These are phyloP conservation scores for Isoetes engelmannii DNA, from an alignment of 83 land plant species.

Conservation along the genomic window DNA sequence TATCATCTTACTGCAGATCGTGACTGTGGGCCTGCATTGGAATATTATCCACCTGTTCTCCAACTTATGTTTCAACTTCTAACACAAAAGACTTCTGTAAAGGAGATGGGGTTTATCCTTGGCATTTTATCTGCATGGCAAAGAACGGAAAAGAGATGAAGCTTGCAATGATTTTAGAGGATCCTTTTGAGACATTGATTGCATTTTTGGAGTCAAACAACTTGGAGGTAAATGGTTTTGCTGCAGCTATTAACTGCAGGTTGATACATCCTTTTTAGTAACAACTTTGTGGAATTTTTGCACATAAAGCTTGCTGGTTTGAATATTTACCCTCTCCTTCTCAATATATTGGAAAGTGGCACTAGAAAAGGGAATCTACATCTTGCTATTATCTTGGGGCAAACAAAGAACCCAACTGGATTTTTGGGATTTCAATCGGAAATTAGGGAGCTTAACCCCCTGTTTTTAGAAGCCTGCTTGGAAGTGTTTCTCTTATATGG, in stretches of 20 bases:
- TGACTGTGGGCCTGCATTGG: constrained; percentile 17
- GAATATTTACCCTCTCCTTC: constrained; percentile 11
- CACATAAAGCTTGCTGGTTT: constrained; percentile 5
- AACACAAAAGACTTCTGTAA: not conserved
- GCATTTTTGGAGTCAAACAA: constrained; percentile 17
- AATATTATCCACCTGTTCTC: not conserved
- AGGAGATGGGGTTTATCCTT: constrained; percentile 19
- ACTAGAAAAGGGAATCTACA: constrained; percentile 17
- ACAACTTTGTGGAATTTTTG: not conserved
- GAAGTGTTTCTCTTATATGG: too few species aligned
- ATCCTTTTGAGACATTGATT: constrained; percentile 10
- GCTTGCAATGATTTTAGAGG: constrained; percentile 10
- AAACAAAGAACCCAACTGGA: too few species aligned
- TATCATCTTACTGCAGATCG: constrained; percentile 23
- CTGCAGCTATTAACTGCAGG: constrained; percentile 21
- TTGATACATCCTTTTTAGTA: constrained; percentile 8
- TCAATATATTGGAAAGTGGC: constrained; percentile 16
- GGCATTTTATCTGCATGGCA: constrained; percentile 19
- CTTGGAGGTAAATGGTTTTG: constrained; percentile 18
- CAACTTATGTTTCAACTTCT: constrained; percentile 12
- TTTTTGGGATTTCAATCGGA: too few species aligned
- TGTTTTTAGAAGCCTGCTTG: too few species aligned
- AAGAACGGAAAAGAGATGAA: constrained; percentile 15
- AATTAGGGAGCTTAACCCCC: too few species aligned
- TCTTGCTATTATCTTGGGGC: constrained; percentile 17